Percentiles rank a stretch among this genome's conserved stretches.
Conservation (phyloP, 139 green algal species). For the Tetraselmis chui region DNA sequence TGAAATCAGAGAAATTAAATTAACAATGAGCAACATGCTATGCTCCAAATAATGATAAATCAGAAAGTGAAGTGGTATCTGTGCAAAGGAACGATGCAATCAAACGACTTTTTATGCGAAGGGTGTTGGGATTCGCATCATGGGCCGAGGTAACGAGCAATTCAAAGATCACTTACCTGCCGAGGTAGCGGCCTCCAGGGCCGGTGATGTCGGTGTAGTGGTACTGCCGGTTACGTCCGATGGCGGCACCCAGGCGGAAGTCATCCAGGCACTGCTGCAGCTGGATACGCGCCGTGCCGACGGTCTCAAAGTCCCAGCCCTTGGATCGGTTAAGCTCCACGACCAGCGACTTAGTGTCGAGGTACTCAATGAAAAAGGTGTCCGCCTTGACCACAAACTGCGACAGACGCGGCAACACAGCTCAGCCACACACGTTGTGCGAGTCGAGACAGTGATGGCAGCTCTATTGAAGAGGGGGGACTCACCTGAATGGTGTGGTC, state of each 20-base stretch:
- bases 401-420: too few relatives aligned
- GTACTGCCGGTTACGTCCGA: not conserved
- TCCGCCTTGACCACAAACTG: constrained; percentile 47
- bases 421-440: too few relatives aligned
- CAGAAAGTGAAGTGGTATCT: too few relatives aligned
- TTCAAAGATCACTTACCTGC: not conserved
- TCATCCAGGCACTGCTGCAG: constrained; percentile 3
- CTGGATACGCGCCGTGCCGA: constrained; percentile 1
- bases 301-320: constrained; percentile 8
- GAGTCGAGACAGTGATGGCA: too few relatives aligned
- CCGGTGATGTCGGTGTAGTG: not conserved
- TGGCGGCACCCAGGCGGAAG: not conserved
- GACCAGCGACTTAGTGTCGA: constrained; percentile 31
- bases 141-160: too few relatives aligned
- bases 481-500: constrained; percentile 12
- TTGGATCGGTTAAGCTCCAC: constrained; percentile 9
- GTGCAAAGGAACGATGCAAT: too few relatives aligned
- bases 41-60: too few relatives aligned
- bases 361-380: constrained; percentile 44
- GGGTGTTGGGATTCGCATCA: too few relatives aligned
- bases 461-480: too few relatives aligned
- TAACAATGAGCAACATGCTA: too few relatives aligned
- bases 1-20: too few relatives aligned
- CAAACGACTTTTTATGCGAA: too few relatives aligned
- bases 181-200: not conserved